phyloP scores from a whole-genome alignment of 306 rosid species.

The Delonix regia region DNA sequence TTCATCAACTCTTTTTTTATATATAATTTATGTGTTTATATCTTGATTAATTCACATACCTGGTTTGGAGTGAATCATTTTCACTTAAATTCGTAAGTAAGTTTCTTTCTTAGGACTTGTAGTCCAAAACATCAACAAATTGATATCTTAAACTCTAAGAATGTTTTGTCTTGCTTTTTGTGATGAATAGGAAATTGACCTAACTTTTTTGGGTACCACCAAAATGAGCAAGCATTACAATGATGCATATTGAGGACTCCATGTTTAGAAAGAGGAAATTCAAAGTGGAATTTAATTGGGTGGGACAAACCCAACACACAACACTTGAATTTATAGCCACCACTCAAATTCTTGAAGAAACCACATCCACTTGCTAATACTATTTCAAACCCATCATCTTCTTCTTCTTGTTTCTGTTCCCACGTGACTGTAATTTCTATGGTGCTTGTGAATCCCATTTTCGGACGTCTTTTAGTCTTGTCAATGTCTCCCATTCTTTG shows the following conservation, averaged over 20 bases:
- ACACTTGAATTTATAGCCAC: not conserved
- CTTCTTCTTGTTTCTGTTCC: conserved; percentile 14
- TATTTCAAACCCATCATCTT: not conserved
- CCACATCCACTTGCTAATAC: conserved; percentile 19
- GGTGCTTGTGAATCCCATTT: not conserved
- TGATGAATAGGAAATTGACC: not conserved
- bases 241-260: not conserved
- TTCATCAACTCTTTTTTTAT: no score
- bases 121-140: not conserved
- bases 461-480: conserved; percentile 4
- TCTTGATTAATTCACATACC: no score
- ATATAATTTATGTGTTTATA: no score
- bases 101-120: no score
- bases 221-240: not conserved
- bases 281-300: not conserved
- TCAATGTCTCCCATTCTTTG: not conserved
- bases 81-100: no score
- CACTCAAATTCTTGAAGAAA: not conserved
- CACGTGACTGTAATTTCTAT: conserved; percentile 35
- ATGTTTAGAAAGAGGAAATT: not conserved
- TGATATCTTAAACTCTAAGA: not conserved
- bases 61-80: no score
- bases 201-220: not conserved
- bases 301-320: not conserved
- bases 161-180: not conserved